Percentiles rank a stretch among this genome's conserved stretches.
Evolutionary conservation across 2,329 filamentous ascomycete genomes (phyloP).

Genomic region (Ophiognomonia clavigignenti-juglandacearum): DNA sequence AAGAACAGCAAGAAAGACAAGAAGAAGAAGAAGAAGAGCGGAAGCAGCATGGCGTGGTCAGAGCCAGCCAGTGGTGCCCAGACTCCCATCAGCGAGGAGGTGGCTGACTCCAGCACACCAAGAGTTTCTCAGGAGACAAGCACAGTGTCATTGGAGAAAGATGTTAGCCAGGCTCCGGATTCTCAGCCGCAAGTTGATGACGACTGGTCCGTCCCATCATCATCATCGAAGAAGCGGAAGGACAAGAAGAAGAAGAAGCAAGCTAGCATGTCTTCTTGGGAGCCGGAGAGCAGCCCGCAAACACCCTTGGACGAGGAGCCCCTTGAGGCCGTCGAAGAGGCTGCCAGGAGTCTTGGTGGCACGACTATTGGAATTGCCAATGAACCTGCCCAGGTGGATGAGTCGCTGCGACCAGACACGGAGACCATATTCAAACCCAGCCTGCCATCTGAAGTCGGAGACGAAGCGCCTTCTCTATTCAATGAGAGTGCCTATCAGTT

Average conservation of each 20-base stretch:
- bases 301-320: conserved; percentile 8
- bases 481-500: not conserved
- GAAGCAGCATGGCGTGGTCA: conserved; percentile 16
- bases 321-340: not conserved
- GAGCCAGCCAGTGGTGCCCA: conserved; percentile 11
- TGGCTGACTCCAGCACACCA: conserved; percentile 8
- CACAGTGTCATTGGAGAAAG: not conserved
- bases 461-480: not conserved
- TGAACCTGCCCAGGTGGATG: not conserved
- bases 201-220: conserved; percentile 21
- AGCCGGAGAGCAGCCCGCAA: conserved; percentile 4
- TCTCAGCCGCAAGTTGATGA: conserved; percentile 18
- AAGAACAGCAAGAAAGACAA: conserved; percentile 28
- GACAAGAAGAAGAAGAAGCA: conserved; percentile 25
- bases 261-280: conserved; percentile 15
- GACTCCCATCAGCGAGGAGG: conserved; percentile 5
- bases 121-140: not conserved
- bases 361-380: not conserved
- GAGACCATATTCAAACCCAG: not conserved
- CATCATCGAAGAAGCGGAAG: conserved; percentile 25
- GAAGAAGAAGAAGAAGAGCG: conserved; percentile 28
- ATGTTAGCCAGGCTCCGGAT: not conserved
- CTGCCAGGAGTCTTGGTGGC: not conserved
- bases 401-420: not conserved
- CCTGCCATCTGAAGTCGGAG: not conserved